Evolutionary conservation across 495 filamentous ascomycete genomes (phyloP), one percentile per base, ranked within the genome.

Genomic region (Aspergillus homomorphus): DNA sequence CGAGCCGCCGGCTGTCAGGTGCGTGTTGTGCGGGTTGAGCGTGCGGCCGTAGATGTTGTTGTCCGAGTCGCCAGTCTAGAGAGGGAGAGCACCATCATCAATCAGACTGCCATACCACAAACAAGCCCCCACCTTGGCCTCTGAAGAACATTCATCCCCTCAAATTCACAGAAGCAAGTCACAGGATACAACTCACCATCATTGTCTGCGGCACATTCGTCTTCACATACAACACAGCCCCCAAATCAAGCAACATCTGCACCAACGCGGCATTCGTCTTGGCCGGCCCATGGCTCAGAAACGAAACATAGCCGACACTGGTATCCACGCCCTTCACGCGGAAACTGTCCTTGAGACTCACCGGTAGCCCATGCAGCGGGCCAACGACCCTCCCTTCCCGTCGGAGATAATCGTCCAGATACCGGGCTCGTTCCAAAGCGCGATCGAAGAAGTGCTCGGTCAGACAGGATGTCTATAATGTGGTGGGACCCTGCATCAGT

Each of bases 271-370:
- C 72, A 41, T 84, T 79, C 3, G 65, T 55, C 3, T 15, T 62
- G 7, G 61, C 67, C 3, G 78, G 77, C 46, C 56, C 76, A 68
- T 64, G 82, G 77, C 65, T 82, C 73, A 67, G 78, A 77, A 65
- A 88, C 76, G 43, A 80, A 0, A 66, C 61, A 50, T 65, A 71
- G 18, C 71, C 73, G 4, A 74, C 56, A 1, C 65, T 68, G 8
- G 64, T 64, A 7, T 63, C 58, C 24, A 82, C 62, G 1, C 77
- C 84, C 58, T 81, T 68, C 38, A 89, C 73, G 19, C 72, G 73
- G 42, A 87, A 74, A 45, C 81, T 78, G 58, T 89, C 86, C 66
- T 89, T 89, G 30, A 88, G 67, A 51, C 77, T 83, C 43, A 87
- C 80, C 0, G 85, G 85, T 3, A 88, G 60, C 23, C 85, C 85